Percentiles rank a stretch among this genome's conserved stretches.
These are phyloP conservation scores for Gryganskiella cystojenkinii DNA, from an alignment of 192 early-diverging fungal species.

Conservation along the genomic window DNA sequence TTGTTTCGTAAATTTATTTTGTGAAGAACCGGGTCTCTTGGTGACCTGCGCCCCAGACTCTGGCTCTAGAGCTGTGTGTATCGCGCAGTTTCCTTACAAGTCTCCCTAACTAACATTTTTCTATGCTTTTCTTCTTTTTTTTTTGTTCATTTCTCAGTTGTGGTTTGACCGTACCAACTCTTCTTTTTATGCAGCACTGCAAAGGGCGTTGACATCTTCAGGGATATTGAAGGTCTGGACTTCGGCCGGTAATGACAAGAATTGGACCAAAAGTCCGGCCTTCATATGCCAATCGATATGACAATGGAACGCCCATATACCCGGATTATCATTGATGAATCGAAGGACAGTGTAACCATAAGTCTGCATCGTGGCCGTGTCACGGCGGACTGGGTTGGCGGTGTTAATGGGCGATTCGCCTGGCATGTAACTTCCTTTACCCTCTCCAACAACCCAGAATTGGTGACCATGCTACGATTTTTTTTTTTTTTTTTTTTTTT, in stretches of 20 bases:
- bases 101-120: too few species aligned
- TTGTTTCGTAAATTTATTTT: too few species aligned
- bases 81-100: too few species aligned
- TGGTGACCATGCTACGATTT: constrained; percentile 47
- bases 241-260: constrained; percentile 14
- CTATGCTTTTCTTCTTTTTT: too few species aligned
- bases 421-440: constrained; percentile 17
- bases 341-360: constrained; percentile 16
- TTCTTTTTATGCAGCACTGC: neutral
- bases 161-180: too few species aligned
- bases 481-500: too few species aligned
- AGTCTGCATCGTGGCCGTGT: constrained; percentile 21
- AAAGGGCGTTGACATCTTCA: neutral
- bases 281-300: constrained; percentile 57
- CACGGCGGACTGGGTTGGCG: constrained; percentile 35
- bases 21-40: too few species aligned
- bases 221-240: too few species aligned
- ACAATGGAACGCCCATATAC: constrained; percentile 55
- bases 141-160: too few species aligned
- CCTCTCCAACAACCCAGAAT: constrained; percentile 37
- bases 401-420: constrained; percentile 7
- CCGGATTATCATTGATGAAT: constrained; percentile 45
- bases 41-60: too few species aligned
- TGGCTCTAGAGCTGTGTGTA: too few species aligned
- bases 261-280: constrained; percentile 38